phyloP scores from a whole-genome alignment of 495 filamentous ascomycete species.

The Amniculicola lignicola region DNA sequence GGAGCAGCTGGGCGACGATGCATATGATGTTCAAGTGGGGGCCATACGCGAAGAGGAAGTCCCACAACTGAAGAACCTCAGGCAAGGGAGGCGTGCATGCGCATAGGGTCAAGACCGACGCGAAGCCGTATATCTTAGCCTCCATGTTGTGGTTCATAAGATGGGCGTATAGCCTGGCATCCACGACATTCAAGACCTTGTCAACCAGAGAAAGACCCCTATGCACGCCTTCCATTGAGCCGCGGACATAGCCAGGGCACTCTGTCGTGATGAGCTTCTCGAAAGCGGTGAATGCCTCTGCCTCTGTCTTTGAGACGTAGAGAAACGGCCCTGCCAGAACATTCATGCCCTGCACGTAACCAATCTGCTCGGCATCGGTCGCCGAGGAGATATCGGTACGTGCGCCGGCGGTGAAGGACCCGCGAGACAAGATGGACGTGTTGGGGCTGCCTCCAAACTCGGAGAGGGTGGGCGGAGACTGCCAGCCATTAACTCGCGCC shows the following conservation, averaged over 20 bases:
- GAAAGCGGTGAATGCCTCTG: slow-evolving; percentile 90
- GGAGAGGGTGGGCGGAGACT: slow-evolving; percentile 42
- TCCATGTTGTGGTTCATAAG: slow-evolving; percentile 80
- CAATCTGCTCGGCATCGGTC: slow-evolving; percentile 52
- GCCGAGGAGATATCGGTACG: slow-evolving; percentile 30
- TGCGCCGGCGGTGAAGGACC: slow-evolving; percentile 29
- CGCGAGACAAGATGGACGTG: slow-evolving; percentile 35
- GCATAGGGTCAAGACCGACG: slow-evolving; percentile 88
- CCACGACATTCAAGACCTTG: slow-evolving; percentile 81
- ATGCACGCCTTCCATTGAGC: slow-evolving; percentile 97
- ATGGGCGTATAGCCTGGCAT: slow-evolving; percentile 79
- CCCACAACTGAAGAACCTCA: slow-evolving; percentile 94
- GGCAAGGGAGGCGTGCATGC: slow-evolving; percentile 96
- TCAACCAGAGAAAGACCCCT: slow-evolving; percentile 87
- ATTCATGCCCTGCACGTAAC: slow-evolving; percentile 99
- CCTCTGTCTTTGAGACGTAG: slow-evolving; percentile 90
- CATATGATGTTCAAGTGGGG: slow-evolving; percentile 92
- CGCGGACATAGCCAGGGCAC: slow-evolving; percentile 89
- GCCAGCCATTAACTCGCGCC: slow-evolving; percentile 46
- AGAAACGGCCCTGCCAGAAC: slow-evolving; percentile 97
- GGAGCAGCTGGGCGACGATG: slow-evolving; percentile 91
- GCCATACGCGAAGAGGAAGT: slow-evolving; percentile 95
- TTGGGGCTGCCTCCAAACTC: slow-evolving; percentile 39
- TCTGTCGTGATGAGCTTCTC: slow-evolving; percentile 83
- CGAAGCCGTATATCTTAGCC: slow-evolving; percentile 96